These are phyloP conservation scores for Penicillium flavigenum DNA, from an alignment of 495 filamentous ascomycete species.

Conservation along the genomic window DNA sequence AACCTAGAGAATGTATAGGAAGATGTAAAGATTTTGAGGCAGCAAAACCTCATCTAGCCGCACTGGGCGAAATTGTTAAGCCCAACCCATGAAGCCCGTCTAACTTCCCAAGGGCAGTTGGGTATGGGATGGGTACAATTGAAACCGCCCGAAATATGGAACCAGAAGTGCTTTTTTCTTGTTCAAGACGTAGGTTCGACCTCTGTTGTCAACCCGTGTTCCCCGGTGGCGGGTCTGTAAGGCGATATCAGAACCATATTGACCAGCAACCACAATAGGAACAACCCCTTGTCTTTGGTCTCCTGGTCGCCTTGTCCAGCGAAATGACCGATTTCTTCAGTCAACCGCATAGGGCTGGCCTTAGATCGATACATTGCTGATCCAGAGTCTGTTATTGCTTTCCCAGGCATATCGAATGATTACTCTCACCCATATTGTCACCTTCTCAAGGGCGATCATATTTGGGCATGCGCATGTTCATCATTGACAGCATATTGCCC, in stretches of 20 bases:
- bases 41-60: not conserved
- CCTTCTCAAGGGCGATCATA: constrained; percentile 55
- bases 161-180: not conserved
- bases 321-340: not conserved
- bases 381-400: not conserved
- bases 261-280: not conserved
- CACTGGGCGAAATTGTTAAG: not conserved
- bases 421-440: not conserved
- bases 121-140: not conserved
- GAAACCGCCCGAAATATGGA: not conserved
- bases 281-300: not conserved
- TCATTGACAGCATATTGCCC: constrained; percentile 78
- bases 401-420: not conserved
- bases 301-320: not conserved
- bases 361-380: not conserved
- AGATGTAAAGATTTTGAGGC: not conserved
- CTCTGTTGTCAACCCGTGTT: not conserved
- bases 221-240: not conserved
- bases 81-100: not conserved
- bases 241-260: not conserved
- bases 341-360: not conserved
- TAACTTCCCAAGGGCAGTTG: not conserved
- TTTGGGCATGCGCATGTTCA: constrained; percentile 77
- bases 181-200: not conserved
- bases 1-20: not conserved